Base-by-base conservation (phyloP, 2,329 filamentous ascomycete species). In the Cylindrodendrum hubeiense region DNA sequence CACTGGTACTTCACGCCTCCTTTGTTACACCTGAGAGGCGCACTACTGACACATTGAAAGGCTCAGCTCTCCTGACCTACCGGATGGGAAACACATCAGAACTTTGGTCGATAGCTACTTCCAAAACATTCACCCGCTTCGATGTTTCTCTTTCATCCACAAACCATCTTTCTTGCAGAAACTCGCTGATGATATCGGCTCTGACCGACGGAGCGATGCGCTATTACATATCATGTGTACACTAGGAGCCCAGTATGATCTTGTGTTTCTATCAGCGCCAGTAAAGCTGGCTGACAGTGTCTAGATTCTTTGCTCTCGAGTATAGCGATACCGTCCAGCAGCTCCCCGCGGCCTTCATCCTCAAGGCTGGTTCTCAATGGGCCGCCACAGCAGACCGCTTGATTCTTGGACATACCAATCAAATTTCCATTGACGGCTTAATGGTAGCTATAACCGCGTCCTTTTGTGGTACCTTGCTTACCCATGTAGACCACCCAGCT, bases 81-180 rank as follows among this genome's bases (percentile, higher is more conserved):
- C 67, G 21, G 54, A 55, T 10, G 24, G 15, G 12, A 66, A 66
- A 24, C 63, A 67, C n/a, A 62, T 67, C 10, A 51, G 58, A 17
- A 37, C 63, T 5, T 47, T 72, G 10, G 70, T 71, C 15, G 68
- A 71, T 22, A 51, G 60, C 21, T 72, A 72, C 51, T 72, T 72
- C 30, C 65, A 67, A 24, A 68, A 69, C 26, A 46, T 72, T 5
- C 81, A 74, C 34, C 68, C 68, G 1, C 67, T 74, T 17, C 71
- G 72, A n/a, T 73, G 69, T 43, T 73, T 72, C 33, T 67, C 63
- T 21, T 74, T 74, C 53, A 67, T 73, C 2, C 70, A 74, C n/a
- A 72, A 72, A 43, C 72, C 72, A 8, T 65, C 67, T 5, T 73
- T 73, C 24, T 63, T 72, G 53, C 65, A 67, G 26, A 66, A 68